Evolutionary conservation across 2,329 filamentous ascomycete genomes (phyloP).

Genomic region (Alternaria triticimaculans): DNA sequence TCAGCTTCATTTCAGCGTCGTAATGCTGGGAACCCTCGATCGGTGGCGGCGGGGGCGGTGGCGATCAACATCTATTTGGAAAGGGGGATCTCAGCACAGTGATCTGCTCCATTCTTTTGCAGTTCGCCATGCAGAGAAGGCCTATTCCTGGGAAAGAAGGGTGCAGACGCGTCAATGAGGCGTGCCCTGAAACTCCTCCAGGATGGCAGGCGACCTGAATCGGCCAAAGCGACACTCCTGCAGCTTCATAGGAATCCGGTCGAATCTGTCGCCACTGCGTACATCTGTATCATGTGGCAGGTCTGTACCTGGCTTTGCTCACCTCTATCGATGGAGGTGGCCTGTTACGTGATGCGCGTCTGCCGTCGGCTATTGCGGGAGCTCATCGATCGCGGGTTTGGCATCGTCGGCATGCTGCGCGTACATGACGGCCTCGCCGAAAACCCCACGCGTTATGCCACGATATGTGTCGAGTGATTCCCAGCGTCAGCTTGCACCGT

Average conservation of each 20-base stretch:
- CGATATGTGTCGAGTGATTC: conserved; percentile 7
- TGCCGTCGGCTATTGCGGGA: background rate
- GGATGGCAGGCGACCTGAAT: background rate
- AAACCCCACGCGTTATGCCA: conserved; percentile 4
- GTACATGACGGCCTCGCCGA: background rate
- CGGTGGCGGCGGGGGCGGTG: background rate
- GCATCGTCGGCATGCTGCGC: background rate
- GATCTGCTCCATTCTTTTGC: background rate
- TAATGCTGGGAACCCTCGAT: conserved; percentile 1
- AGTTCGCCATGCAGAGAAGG: background rate
- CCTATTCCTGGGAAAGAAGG: conserved; percentile 1
- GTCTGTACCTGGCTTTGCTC: background rate
- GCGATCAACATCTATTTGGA: background rate
- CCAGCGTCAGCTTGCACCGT: background rate
- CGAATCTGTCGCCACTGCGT: background rate
- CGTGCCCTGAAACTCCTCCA: background rate
- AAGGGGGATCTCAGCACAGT: background rate
- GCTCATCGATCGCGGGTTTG: background rate
- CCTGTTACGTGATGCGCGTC: background rate
- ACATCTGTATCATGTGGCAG: background rate
- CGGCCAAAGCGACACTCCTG: background rate
- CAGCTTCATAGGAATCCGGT: background rate
- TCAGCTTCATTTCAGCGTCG: background rate
- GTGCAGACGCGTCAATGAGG: background rate
- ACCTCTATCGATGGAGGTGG: background rate